Evolutionary conservation across 1,284 basidiomycete genomes (phyloP).

Genomic region (Ustilago trichophora): DNA sequence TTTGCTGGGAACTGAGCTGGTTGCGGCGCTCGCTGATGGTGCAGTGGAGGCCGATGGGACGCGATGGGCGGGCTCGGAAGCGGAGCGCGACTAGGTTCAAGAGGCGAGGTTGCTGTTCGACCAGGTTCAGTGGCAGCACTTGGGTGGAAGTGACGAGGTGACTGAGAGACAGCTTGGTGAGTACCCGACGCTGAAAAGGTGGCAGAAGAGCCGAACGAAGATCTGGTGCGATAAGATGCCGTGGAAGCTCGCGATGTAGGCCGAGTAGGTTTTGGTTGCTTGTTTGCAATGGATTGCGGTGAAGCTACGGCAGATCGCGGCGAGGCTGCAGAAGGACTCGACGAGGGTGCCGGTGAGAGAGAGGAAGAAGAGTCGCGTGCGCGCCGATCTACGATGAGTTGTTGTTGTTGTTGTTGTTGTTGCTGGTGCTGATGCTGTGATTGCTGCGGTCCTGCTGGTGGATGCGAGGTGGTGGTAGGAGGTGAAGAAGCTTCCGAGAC

Average conservation of each 20-base stretch:
- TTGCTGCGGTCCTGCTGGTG: background rate
- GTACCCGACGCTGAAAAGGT: background rate
- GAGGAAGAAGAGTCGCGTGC: constrained; percentile 28
- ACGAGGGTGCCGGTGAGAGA: constrained; percentile 35
- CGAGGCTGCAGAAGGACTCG: constrained; percentile 17
- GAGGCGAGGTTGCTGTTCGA: background rate
- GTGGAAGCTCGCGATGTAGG: constrained; percentile 12
- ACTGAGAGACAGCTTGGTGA: background rate
- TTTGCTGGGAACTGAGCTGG: background rate
- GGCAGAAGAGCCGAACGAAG: constrained; percentile 4
- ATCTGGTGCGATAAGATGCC: constrained; percentile 16
- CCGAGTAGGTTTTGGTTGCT: background rate
- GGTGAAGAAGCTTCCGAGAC: background rate
- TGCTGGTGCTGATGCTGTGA: constrained; percentile 1
- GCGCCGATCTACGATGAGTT: constrained; percentile 3
- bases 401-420: constrained; percentile 18
- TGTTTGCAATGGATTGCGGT: background rate
- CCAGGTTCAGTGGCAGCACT: background rate
- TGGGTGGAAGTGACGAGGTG: background rate
- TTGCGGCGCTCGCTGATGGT: constrained; percentile 8
- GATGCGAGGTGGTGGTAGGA: background rate
- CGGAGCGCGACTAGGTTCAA: background rate
- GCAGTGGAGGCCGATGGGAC: constrained; percentile 1
- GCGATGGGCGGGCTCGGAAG: constrained; percentile 20
- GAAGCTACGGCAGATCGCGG: constrained; percentile 1